These are phyloP conservation scores for Entomortierella chlamydospora DNA, from an alignment of 192 early-diverging fungal species.

Conservation along the genomic window DNA sequence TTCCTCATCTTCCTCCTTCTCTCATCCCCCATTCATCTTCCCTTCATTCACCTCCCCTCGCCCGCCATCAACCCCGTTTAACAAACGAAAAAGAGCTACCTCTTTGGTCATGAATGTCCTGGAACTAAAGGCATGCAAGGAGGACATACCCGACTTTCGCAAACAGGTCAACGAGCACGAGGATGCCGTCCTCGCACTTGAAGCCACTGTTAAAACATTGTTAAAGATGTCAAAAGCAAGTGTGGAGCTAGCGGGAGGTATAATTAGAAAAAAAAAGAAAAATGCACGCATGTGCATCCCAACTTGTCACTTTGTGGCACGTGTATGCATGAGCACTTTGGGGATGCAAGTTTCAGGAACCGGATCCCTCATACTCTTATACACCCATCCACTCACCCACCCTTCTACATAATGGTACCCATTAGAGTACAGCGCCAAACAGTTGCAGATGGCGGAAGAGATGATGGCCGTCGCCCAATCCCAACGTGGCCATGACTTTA, in stretches of 20 bases:
- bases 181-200: slow-evolving; percentile 63
- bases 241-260: slow-evolving; percentile 67
- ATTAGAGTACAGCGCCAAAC: slow-evolving; percentile 63
- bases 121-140: slow-evolving; percentile 65
- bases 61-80: not conserved
- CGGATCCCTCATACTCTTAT: not conserved
- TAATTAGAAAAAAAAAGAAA: not conserved
- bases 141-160: slow-evolving; percentile 69
- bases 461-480: slow-evolving; percentile 61
- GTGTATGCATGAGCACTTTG: not conserved
- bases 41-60: not conserved
- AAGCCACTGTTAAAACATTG: slow-evolving; percentile 63
- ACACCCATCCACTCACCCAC: not conserved
- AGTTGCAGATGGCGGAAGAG: slow-evolving; percentile 65
- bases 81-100: no score
- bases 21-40: not conserved
- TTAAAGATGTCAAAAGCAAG: slow-evolving; percentile 64
- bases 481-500: slow-evolving; percentile 61
- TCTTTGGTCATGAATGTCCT: slow-evolving; percentile 57
- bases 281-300: not conserved
- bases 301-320: no score
- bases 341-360: slow-evolving; percentile 5
- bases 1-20: no score
- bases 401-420: not conserved
- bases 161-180: slow-evolving; percentile 63